Evolutionary conservation across 495 filamentous ascomycete genomes (phyloP).

Genomic region (Penicillium herquei): DNA sequence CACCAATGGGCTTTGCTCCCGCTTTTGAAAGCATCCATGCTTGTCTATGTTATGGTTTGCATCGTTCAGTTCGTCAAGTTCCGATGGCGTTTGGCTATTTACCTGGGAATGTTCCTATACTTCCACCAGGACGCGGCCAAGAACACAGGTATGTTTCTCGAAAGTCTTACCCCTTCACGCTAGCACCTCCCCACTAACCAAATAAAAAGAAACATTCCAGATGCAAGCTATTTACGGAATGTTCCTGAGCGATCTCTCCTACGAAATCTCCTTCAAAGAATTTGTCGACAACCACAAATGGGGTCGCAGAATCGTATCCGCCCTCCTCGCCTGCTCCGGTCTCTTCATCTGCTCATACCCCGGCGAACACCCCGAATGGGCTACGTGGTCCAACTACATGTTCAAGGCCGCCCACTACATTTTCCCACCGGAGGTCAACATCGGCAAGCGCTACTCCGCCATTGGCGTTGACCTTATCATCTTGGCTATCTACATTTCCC

Average conservation of each 20-base stretch:
- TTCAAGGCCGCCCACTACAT: conserved; percentile 46
- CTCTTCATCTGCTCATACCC: conserved; percentile 60
- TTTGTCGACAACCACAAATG: conserved; percentile 48
- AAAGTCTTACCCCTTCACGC: not conserved
- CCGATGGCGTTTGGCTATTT: conserved; percentile 53
- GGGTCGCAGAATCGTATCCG: conserved; percentile 44
- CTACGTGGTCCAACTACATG: conserved; percentile 56
- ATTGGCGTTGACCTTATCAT: conserved; percentile 58
- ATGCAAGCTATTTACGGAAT: conserved; percentile 65
- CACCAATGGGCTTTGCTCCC: conserved; percentile 69
- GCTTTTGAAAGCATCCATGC: conserved; percentile 59
- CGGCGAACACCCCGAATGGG: conserved; percentile 56
- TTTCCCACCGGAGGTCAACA: conserved; percentile 54
- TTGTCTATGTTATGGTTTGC: conserved; percentile 56
- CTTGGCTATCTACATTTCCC: conserved; percentile 58
- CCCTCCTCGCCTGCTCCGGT: conserved; percentile 45
- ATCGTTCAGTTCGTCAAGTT: conserved; percentile 57
- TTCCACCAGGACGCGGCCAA: conserved; percentile 45
- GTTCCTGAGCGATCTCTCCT: conserved; percentile 60
- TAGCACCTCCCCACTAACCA: not conserved
- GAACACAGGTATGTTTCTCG: conserved; percentile 25
- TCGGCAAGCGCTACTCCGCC: conserved; percentile 52
- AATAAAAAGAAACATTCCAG: conserved; percentile 37
- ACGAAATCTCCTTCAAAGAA: conserved; percentile 49
- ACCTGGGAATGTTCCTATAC: conserved; percentile 51